phyloP scores from a whole-genome alignment of 305 asterid genomes.

The Striga hermonthica region DNA sequence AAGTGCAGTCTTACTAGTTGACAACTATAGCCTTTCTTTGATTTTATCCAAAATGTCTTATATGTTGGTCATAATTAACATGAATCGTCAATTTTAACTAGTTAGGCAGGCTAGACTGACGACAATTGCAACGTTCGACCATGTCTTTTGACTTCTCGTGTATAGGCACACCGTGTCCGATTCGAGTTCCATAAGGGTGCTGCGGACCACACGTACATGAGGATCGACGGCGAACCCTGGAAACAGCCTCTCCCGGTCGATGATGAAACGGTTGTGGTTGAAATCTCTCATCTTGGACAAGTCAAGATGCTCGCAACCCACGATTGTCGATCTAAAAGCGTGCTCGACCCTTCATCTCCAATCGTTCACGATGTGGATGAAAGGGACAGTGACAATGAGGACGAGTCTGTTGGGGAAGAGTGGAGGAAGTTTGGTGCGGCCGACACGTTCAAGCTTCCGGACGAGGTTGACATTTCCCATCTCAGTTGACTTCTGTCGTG shows the following conservation, averaged over 20 bases:
- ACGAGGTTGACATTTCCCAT: conserved; percentile 68
- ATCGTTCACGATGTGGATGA: conserved; percentile 38
- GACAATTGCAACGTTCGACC: too few relatives aligned
- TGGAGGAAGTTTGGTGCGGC: conserved; percentile 89
- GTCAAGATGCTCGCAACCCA: conserved; percentile 74
- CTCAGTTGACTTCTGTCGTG: conserved; percentile 44
- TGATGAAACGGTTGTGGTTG: conserved; percentile 71
- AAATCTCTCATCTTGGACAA: conserved; percentile 79
- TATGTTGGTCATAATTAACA: too few relatives aligned
- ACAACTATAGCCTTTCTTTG: too few relatives aligned
- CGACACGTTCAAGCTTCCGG: conserved; percentile 77
- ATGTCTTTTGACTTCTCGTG: background rate
- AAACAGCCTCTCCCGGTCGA: conserved; percentile 77
- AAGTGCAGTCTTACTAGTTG: too few relatives aligned
- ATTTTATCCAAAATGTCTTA: too few relatives aligned
- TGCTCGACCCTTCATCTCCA: conserved; percentile 43
- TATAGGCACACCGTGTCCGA: conserved; percentile 62
- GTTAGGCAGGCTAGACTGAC: too few relatives aligned
- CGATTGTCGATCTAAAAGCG: conserved; percentile 54
- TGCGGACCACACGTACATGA: conserved; percentile 73
- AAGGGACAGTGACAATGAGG: conserved; percentile 53
- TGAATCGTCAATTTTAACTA: too few relatives aligned
- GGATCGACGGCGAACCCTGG: conserved; percentile 97
- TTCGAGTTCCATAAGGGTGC: conserved; percentile 83
- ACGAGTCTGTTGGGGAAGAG: conserved; percentile 47